Base-by-base conservation (phyloP, 2,329 filamentous ascomycete genomes). In the Daldinia sp. region DNA sequence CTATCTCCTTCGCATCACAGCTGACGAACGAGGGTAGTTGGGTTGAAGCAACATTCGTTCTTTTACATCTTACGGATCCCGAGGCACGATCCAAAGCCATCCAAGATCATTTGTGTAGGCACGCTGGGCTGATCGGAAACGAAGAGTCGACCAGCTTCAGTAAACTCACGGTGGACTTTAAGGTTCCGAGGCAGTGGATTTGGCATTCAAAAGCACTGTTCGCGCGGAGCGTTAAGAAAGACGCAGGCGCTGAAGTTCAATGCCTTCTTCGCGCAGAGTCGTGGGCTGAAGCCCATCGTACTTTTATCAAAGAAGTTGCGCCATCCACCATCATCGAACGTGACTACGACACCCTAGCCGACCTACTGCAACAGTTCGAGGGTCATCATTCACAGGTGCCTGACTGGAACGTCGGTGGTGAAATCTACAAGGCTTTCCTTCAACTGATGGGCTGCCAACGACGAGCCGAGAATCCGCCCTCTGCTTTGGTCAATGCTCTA, bases 191-290 rank as follows among this genome's bases (percentile, higher is more conserved):
- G 1, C 77, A 84, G 3, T 96, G 94, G 93, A 83, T 98, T 51
- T 96, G 92, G 87, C 87, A 92, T 62, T 92, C 95, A 15, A 92
- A 94, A 73, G 94, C 94, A 10, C 82, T 94, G 11, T 90, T 90
- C 76, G 93, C 93, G 77, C 90, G 91, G 64, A 88, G 89, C 60
- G 87, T 88, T 47, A 87, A 85, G 71, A 87, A 88, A 66, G 87
- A 94, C 74, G 83, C 90, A 9, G 84, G 83, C 45, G 81, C 82
- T 4, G 92, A 97, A 76, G 91, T 94, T 8, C 84, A 90, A 56
- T 95, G 89, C 71, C 87, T 99, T 10, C 84, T 98, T 61, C 87
- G 88, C 49, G 94, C 93, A 1, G 85, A 86, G 35, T 88, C 91
- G 39, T 91, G 88, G 77, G 83, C 87, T 27, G 92, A 95, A 74